phyloP scores from a whole-genome alignment of 2,329 filamentous ascomycete genomes.

The Periconia digitata region DNA sequence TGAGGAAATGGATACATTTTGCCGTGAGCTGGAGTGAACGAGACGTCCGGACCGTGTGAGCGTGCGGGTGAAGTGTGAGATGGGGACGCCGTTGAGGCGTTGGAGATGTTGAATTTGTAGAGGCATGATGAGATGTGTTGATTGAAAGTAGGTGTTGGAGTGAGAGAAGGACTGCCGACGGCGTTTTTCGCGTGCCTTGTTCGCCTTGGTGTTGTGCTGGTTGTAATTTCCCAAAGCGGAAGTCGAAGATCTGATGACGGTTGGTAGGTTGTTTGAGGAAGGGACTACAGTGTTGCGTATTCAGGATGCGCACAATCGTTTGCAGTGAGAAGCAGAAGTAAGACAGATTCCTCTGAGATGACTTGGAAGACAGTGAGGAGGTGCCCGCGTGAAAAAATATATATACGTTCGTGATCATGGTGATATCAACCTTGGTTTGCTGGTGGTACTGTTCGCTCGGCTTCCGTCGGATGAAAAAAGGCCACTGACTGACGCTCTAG shows the following conservation, averaged over 20 bases:
- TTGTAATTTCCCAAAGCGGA: neutral
- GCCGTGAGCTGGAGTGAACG: constrained; percentile 35
- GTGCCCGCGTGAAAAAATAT: neutral
- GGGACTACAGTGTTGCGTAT: too few relatives aligned
- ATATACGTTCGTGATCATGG: neutral
- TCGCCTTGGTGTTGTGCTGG: neutral
- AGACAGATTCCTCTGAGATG: neutral
- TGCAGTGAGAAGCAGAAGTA: neutral
- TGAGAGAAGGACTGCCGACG: neutral
- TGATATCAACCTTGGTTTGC: neutral
- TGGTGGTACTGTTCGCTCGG: neutral
- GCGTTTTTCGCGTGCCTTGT: neutral
- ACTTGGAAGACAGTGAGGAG: neutral
- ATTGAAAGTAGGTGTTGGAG: neutral
- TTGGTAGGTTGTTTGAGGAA: too few relatives aligned
- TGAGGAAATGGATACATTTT: constrained; percentile 30
- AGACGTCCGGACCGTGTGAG: constrained; percentile 24
- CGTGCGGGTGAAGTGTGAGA: constrained; percentile 20
- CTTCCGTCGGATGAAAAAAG: neutral
- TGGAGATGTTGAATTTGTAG: constrained; percentile 24
- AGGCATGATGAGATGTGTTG: constrained; percentile 14
- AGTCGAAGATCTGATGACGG: neutral
- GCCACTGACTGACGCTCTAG: neutral
- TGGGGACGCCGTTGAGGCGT: constrained; percentile 23
- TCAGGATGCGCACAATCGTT: too few relatives aligned